Base-by-base conservation (phyloP, 2,329 filamentous ascomycete species). In the Pseudogymnoascus sp. region DNA sequence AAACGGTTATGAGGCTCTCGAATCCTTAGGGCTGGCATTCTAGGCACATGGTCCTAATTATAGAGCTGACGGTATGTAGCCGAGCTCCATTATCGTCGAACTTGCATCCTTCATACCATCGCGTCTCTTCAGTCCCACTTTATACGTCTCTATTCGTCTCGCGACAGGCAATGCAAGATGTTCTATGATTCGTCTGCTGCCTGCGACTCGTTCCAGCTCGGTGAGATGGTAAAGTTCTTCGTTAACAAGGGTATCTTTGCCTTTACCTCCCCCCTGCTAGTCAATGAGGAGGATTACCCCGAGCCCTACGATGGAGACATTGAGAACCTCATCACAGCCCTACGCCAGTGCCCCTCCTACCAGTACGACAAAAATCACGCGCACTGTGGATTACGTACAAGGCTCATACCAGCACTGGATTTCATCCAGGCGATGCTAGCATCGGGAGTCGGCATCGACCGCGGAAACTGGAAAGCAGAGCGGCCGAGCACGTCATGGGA, bases 171-270 rank as follows among this genome's bases (percentile, higher is more conserved):
- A 72, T 92, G 90, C 74, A 85, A 85, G 69, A 80, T 91, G 0
- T 89, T 89, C 62, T 92, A 92, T 74, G 88, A 90, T 71, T 86
- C 85, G 1, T 89, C 85, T 66, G 76, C 82, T 1, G 85, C 88
- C 45, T 92, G 90, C 73, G 90, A 93, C 76, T 87, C 85, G 1
- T 93, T 89, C 71, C 90, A 93, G 75, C 82, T 93, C 0, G 90
- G 89, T 21, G 88, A 92, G 75, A 90, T 90, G 80, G 76, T 91
- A 67, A 86, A 85, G 68, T 92, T 92, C 74, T 82, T 92, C 37
- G 77, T 79, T 13, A 80, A 81, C 68, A 85, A 85, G 68, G 80
- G 82, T 28, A 82, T 90, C 0, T 71, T 91, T 3, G 83, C 81
- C 39, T 85, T 84, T 67, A 79, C 81, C 37, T 77, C 82, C 0